Percentiles rank a stretch among this genome's conserved stretches.
These are phyloP conservation scores for Nissolia schottii DNA, from an alignment of 306 rosid genomes.

Conservation along the genomic window DNA sequence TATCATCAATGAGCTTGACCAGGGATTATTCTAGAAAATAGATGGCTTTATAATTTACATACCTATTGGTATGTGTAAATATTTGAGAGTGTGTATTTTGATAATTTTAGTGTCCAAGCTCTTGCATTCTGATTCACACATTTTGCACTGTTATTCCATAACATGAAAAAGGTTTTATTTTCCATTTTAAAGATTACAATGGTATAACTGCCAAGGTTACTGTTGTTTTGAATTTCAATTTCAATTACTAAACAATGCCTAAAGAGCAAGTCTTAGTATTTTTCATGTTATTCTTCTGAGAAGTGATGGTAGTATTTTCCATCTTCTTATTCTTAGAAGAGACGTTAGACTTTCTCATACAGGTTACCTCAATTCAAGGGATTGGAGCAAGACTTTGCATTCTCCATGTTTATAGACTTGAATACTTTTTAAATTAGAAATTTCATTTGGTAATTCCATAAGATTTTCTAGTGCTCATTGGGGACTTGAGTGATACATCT, in stretches of 20 bases:
- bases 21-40: conserved; percentile 2
- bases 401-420: background rate
- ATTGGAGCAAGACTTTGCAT: background rate
- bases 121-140: conserved; percentile 1
- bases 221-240: background rate
- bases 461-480: background rate
- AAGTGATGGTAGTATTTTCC: background rate
- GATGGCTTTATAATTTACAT: conserved; percentile 25
- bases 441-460: background rate
- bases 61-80: conserved; percentile 34
- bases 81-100: conserved; percentile 16
- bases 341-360: background rate
- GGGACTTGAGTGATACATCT: background rate
- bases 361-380: background rate
- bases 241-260: background rate
- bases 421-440: background rate
- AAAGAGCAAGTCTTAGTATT: background rate
- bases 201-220: background rate
- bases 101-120: conserved; percentile 16
- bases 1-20: conserved; percentile 1
- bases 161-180: background rate
- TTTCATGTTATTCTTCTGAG: background rate
- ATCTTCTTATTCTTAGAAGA: background rate
- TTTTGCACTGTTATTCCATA: background rate
- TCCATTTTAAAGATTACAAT: background rate